A percentile compares a stretch with the other conserved stretches of the same genome.
Evolutionary conservation across 176 grass and related monocot genomes (phyloP).

Genomic region (Otatea glauca): DNA sequence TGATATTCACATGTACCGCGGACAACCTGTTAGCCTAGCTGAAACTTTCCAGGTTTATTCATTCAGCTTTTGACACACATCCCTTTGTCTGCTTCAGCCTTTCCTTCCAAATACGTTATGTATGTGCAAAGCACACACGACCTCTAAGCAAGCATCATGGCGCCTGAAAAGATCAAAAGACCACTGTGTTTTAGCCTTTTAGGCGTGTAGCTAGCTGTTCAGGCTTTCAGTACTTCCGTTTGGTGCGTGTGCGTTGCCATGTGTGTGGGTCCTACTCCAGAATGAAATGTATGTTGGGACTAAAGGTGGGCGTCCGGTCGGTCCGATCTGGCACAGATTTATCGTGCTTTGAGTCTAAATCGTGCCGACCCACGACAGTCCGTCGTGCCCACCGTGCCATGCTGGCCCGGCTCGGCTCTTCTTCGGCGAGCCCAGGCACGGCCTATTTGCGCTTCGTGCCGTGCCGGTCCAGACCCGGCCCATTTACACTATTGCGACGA

Average conservation of each 20-base stretch:
- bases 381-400: too few relatives aligned
- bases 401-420: too few relatives aligned
- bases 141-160: conserved; percentile 34
- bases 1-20: not conserved
- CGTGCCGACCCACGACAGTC: too few relatives aligned
- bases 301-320: too few relatives aligned
- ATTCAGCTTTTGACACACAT: conserved; percentile 33
- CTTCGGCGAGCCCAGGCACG: too few relatives aligned
- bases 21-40: conserved; percentile 13
- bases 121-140: conserved; percentile 12
- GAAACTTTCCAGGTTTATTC: conserved; percentile 28
- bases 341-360: too few relatives aligned
- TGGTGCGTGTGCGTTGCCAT: not conserved
- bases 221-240: not conserved
- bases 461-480: too few relatives aligned
- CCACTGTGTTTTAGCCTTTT: too few relatives aligned
- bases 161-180: not conserved
- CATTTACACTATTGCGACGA: too few relatives aligned
- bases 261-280: conserved; percentile 6
- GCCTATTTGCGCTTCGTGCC: too few relatives aligned
- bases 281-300: not conserved
- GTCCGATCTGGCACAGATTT: too few relatives aligned
- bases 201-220: not conserved
- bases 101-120: not conserved
- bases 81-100: conserved; percentile 28